Base-by-base conservation (phyloP, 2,329 filamentous ascomycete species). In the Aspergillus sp. region DNA sequence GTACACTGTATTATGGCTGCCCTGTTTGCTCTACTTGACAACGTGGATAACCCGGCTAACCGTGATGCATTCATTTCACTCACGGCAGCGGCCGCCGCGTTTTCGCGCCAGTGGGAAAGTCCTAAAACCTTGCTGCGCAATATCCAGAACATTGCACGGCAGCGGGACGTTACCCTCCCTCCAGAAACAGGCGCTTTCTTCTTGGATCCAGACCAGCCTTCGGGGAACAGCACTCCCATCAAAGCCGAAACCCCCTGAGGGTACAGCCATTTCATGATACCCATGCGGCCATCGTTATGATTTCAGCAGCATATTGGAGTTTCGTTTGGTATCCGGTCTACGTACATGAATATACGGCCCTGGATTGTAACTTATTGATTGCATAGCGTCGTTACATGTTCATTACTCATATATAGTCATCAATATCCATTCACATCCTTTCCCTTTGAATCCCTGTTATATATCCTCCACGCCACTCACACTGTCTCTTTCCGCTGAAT, bases 1-100 rank as follows among this genome's bases (percentile, higher is more conserved):
- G 64, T 70, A 35, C 67, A 72, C 31, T 73, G 67, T 57, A 59
- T 72, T 15, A 64, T 67, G 14, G 61, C 67, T 1, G 68, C 70
- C 1, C 59, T 71, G 17, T 69, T 73, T 50, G 63, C 62, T 0
- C 56, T 73, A 2, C 55, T 73, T 6, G 64, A 66, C 4, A 51
- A 59, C 7, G 56, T 73, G 3, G 64, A 66, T 7, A 57, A 67
- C 8, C 50, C 58, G 2, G 55, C 53, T 2, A 67, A 65, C 46
- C 55, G 62, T 2, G 60, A 65, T 12, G 69, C 68, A 6, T 69
- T 73, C 17, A 61, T 68, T 21, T 64, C 59, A 3, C 62, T 72
- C 8, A 59, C 58, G 8, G 52, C 68, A 8, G 62, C 64, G 3
- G 64, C 66, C 4, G 62, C 64, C 23, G 64, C 64, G 0, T 64